These are phyloP conservation scores for Aspergillus sparsus DNA, from an alignment of 495 filamentous ascomycete species.

Conservation along the genomic window DNA sequence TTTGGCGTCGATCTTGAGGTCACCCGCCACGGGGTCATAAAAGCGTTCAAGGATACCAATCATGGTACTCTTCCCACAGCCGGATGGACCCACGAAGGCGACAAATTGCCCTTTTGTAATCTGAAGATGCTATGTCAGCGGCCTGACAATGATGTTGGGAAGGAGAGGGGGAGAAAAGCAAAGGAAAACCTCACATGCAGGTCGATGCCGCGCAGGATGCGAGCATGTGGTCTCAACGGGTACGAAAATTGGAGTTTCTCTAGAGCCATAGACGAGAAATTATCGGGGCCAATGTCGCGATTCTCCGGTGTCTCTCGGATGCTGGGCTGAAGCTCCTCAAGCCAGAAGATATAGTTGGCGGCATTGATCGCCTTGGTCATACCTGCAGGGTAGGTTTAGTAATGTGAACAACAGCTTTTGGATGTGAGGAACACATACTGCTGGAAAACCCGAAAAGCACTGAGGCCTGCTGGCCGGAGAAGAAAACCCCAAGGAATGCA, in stretches of 20 bases:
- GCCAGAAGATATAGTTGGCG: constrained; percentile 33
- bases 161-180: constrained; percentile 61
- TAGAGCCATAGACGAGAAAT: background rate
- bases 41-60: constrained; percentile 55
- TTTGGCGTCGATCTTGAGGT: constrained; percentile 30
- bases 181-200: constrained; percentile 49
- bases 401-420: no score
- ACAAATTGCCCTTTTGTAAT: constrained; percentile 37
- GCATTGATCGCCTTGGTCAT: constrained; percentile 54
- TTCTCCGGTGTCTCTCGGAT: background rate
- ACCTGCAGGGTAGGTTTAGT: no score
- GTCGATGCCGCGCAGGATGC: constrained; percentile 11
- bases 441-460: constrained; percentile 43
- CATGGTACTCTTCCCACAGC: constrained; percentile 57
- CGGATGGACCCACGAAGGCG: constrained; percentile 42
- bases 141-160: constrained; percentile 51
- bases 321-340: background rate
- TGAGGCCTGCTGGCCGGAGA: constrained; percentile 51
- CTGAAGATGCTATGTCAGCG: constrained; percentile 15
- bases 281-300: background rate
- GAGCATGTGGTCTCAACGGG: constrained; percentile 30
- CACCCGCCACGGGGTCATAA: constrained; percentile 44
- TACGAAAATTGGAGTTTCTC: constrained; percentile 61
- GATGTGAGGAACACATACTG: no score
- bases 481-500: constrained; percentile 55